Base-by-base conservation (phyloP, 352 stramenopile genomes). In the Phytophthora tentaculata region DNA sequence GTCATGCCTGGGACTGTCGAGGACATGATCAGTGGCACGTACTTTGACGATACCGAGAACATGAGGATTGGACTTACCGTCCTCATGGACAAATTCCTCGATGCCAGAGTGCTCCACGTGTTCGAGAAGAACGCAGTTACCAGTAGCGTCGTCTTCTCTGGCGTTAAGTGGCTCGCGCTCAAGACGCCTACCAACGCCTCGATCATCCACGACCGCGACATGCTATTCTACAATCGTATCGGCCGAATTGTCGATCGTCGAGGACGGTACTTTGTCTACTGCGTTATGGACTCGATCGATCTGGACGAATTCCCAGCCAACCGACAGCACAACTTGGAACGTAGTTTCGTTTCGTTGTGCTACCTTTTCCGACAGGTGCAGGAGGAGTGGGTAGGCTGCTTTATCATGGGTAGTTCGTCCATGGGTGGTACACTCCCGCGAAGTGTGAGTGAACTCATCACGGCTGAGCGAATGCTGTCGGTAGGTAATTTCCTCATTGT, bases 141-240 rank as follows among this genome's bases (percentile, higher is more conserved):
- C 3, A 76, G 74, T 45, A 76, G 76, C 17, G 74, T 89, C 56
- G 69, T 89, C 29, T 91, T 91, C 50, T 79, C 80, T 0, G 83
- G 80, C 13, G 77, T 91, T 62, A 86, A 88, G 72, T 89, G 83
- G 83, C 77, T 86, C 26, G 83, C 79, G 2, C 55, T 89, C 52
- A 83, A 88, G 66, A 77, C 67, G 8, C 70, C 81, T 1, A 61
- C 43, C 0, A 60, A 56, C 10, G 54, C 64, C 0, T 37, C 80
- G 24, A 41, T 91, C 3, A 83, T 86, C 22, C 73, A 83, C 44
- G 80, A 89, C 69, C 80, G 83, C 8, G 83, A 91, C 44, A 47
- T 76, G 48, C 71, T 89, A 10, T 71, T 62, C 16, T 91, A 85
- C 68, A 78, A 88, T 45, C 80, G 81, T 19, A 84, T 89, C 54